Percentiles rank a stretch among this genome's conserved stretches.
Evolutionary conservation across 75 land plant genomes (phyloP).

Genomic region (Cryptomeria japonica): DNA sequence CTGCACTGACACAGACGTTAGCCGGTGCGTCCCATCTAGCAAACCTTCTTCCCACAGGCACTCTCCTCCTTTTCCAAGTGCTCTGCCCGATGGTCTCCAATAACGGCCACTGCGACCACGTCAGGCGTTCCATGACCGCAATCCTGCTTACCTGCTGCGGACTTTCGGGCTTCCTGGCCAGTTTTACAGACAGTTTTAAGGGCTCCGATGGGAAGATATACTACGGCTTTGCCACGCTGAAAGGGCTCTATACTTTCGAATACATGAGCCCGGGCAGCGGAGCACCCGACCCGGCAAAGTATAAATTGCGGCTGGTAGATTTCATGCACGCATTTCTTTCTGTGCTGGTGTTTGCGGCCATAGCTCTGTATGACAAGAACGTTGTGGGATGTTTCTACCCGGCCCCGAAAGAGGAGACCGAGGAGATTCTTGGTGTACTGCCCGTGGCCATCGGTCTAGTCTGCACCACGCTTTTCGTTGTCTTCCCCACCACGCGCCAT

Average conservation of each 20-base stretch:
- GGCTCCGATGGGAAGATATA: slow-evolving; percentile 45
- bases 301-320: not conserved
- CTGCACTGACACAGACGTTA: not conserved
- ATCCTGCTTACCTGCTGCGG: slow-evolving; percentile 30
- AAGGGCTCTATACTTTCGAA: slow-evolving; percentile 62
- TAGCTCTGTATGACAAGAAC: slow-evolving; percentile 56
- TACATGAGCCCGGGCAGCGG: not conserved
- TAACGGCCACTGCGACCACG: slow-evolving; percentile 12
- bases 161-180: slow-evolving; percentile 33
- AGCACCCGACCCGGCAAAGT: not conserved
- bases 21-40: slow-evolving; percentile 16
- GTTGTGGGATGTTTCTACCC: slow-evolving; percentile 63
- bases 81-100: slow-evolving; percentile 14
- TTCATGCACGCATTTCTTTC: slow-evolving; percentile 34
- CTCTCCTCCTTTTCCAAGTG: slow-evolving; percentile 22
- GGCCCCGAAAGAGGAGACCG: slow-evolving; percentile 27
- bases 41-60: slow-evolving; percentile 31
- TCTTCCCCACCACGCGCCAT: slow-evolving; percentile 64
- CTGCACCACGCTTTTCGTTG: slow-evolving; percentile 62
- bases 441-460: slow-evolving; percentile 59
- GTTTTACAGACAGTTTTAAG: slow-evolving; percentile 71
- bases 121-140: not conserved
- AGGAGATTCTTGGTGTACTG: slow-evolving; percentile 42
- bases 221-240: slow-evolving; percentile 53
- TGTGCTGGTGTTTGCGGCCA: slow-evolving; percentile 55